Base-by-base conservation (phyloP, 805 yeast genomes). In the Saturnispora serradocipensis region DNA sequence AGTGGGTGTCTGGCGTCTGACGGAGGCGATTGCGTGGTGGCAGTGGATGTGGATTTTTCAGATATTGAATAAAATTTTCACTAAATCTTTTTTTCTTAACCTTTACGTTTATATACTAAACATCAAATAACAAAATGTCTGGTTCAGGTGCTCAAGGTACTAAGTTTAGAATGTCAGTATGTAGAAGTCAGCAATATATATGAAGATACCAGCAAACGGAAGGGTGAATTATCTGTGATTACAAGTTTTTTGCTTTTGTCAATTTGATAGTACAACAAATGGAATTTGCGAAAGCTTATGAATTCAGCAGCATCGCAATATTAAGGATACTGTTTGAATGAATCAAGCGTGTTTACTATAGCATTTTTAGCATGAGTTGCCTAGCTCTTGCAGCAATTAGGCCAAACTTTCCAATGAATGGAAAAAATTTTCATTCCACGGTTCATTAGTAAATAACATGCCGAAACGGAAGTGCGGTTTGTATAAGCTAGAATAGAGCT, bases 131-230 rank as follows among this genome's bases (percentile, higher is more conserved):
- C 34, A 77, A 70, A 75, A 85, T 85, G 91, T 84, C 89, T 72
- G 86, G 86, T 72, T 81, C 86, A 75, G 95, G 95, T 82, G 93
- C 96, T 80, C 88, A 95, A 76, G 97, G 99, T 83, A 93, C 89
- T 86, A 91, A 91, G 83, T 93, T 86, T 88, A 89, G 97, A 81
- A 88, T 91, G 87, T 89, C 99, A 76, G 95, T 87, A 87, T 76
- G 96, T 86, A 60, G 47, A 15, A 11, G 10, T 20, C 32, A 36
- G 8, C 7, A n/a, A 24, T 34, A 18, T 40, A 38, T 16, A 2
- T 38, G 22, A 18, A 10, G 4, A 38, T 30, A 30, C 34, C 5
- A 8, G 15, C 5, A 24, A 38, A 13, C 7, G 24, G 18, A 13
- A 30, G 34, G 34, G 34, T 1, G 5, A 25, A 25, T 25, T 8